A percentile compares a stretch with the other conserved stretches of the same genome.
These are phyloP conservation scores for Aegilops speltoides DNA, from an alignment of 176 grass and related monocot genomes.

Conservation along the genomic window DNA sequence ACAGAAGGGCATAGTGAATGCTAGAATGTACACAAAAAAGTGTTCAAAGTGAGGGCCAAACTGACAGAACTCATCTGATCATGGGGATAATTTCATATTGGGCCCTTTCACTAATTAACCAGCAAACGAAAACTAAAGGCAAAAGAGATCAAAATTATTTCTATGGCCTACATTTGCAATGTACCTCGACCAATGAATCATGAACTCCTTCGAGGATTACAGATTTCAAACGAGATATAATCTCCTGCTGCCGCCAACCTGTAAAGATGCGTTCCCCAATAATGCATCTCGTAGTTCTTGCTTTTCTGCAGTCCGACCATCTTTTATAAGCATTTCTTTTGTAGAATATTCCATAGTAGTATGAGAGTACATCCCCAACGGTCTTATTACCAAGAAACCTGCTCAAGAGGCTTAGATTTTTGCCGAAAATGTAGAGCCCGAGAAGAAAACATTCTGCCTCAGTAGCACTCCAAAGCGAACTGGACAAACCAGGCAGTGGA, in stretches of 20 bases:
- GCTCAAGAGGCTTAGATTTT: conserved; percentile 59
- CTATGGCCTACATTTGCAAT: conserved; percentile 9
- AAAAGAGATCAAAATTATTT: conserved; percentile 7
- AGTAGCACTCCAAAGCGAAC: conserved; percentile 54
- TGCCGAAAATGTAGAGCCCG: conserved; percentile 90
- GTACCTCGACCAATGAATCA: conserved; percentile 67
- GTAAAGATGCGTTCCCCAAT: conserved; percentile 81
- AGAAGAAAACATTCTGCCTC: conserved; percentile 67
- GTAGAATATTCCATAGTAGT: conserved; percentile 88
- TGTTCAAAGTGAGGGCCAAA: background rate
- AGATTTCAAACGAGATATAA: conserved; percentile 68
- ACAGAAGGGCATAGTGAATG: background rate
- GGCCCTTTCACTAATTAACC: conserved; percentile 6
- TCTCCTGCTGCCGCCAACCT: conserved; percentile 69
- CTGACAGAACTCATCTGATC: conserved; percentile 11
- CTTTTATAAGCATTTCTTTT: conserved; percentile 36
- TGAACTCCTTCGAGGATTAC: conserved; percentile 57
- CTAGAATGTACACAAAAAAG: conserved; percentile 1
- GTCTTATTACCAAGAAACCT: conserved; percentile 60
- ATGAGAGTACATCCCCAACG: conserved; percentile 58
- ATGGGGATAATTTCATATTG: conserved; percentile 22
- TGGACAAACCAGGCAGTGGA: conserved; percentile 57
- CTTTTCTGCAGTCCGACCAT: conserved; percentile 60
- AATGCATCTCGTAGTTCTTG: conserved; percentile 69
- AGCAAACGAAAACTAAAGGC: background rate